phyloP scores from a whole-genome alignment of 2,329 filamentous ascomycete genomes.

The Talaromyces sp. region DNA sequence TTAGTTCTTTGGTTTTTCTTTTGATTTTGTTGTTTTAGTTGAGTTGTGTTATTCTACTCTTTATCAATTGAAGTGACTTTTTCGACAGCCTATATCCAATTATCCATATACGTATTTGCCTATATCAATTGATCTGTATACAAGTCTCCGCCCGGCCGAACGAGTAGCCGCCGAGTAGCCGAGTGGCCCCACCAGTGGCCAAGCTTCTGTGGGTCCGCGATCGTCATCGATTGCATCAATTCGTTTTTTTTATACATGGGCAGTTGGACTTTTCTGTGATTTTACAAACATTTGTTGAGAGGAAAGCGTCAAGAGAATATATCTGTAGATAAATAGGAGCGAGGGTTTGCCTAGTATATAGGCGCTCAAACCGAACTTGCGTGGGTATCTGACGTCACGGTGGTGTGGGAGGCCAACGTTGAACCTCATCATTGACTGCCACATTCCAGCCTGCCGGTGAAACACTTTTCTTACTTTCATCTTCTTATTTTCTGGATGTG shows the following conservation, averaged over 20 bases:
- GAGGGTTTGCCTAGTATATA: not conserved
- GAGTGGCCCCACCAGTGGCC: not conserved
- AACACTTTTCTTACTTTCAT: no score
- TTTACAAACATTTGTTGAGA: no score
- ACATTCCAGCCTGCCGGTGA: not conserved
- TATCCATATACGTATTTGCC: not conserved
- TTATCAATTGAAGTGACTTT: no score
- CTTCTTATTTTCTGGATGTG: not conserved
- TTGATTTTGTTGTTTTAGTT: constrained; percentile 4
- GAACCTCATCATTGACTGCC: not conserved
- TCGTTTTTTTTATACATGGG: not conserved
- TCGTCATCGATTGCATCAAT: not conserved
- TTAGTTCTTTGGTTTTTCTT: not conserved
- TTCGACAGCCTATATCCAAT: not conserved
- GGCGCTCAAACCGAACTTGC: not conserved
- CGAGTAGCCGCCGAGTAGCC: not conserved
- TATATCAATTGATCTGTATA: no score
- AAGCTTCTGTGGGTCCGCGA: not conserved
- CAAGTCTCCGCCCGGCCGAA: not conserved
- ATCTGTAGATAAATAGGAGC: not conserved
- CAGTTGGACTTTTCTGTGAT: no score
- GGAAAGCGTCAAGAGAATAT: not conserved
- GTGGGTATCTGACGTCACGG: not conserved
- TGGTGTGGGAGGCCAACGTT: not conserved
- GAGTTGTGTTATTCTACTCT: not conserved